phyloP scores from a whole-genome alignment of 352 stramenopile genomes.

The Pythium dissimile region DNA sequence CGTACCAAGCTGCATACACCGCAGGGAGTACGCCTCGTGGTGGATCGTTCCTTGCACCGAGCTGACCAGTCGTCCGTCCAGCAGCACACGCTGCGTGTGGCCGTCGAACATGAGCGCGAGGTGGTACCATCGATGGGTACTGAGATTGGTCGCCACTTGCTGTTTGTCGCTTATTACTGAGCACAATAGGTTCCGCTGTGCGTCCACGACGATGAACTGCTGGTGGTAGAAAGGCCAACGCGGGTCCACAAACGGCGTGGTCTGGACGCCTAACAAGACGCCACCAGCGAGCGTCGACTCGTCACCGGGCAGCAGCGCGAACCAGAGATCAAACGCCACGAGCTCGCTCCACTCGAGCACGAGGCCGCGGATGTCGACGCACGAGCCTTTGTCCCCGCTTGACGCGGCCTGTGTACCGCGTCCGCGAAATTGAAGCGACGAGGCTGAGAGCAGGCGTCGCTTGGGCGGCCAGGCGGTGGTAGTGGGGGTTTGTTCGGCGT shows the following conservation, averaged over 20 bases:
- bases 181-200: constrained; percentile 35
- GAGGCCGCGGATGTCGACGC: not conserved
- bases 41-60: not conserved
- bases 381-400: not conserved
- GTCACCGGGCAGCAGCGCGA: constrained; percentile 25
- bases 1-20: constrained; percentile 46
- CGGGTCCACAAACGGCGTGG: constrained; percentile 16
- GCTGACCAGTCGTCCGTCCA: constrained; percentile 53
- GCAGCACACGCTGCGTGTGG: constrained; percentile 36
- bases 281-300: constrained; percentile 18
- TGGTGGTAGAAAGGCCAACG: constrained; percentile 38
- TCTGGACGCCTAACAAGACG: constrained; percentile 40
- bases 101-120: constrained; percentile 50
- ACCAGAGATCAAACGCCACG: constrained; percentile 41
- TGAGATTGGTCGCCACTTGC: constrained; percentile 37
- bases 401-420: not conserved
- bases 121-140: constrained; percentile 59
- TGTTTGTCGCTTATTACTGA: constrained; percentile 30
- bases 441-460: not conserved
- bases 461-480: not conserved
- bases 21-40: constrained; percentile 33
- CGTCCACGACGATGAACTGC: constrained; percentile 38
- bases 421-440: constrained; percentile 4
- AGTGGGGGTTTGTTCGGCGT: not conserved
- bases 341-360: constrained; percentile 15